Base-by-base conservation (phyloP, 805 yeast species). In the Grigorovia yakushimaensis region DNA sequence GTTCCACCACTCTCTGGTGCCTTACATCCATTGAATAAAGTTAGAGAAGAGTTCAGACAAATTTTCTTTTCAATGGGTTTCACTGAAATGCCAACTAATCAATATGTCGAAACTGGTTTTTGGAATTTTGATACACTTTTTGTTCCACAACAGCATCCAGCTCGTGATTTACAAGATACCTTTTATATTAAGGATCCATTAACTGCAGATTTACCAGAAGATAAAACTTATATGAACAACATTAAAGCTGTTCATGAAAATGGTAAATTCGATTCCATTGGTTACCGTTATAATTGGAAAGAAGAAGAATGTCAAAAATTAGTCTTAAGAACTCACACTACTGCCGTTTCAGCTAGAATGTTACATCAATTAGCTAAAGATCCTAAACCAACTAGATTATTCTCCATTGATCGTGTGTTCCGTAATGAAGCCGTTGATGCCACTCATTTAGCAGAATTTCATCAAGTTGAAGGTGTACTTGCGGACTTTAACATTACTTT, bases 381-480 rank as follows among this genome's bases (percentile, higher is more conserved):
- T 67, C 96, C 96, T 51, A 81, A 79, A 60, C 97, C 98, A 49
- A 77, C 84, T 8, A 81, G 98, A 71, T 76, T 88, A 64, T 93
- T 93, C 74, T 86, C 96, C 43, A 94, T 93, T 60, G 99, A 93
- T 69, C 81, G 97, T 65, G 99, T 93, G 51, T 93, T 93, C 86
- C 87, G 99, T 74, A 93, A 93, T 67, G 99, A 93, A 73, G 98
- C 99, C 24, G 99, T 93, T 45, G 99, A 93, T 67, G 98, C 98
- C 46, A 93, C 99, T 17, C 99, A 93, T 69, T 79, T 93, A 70
- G 98, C 98, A 38, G 99, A 93, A 73, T 93, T 93, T 77, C 98
- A 93, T 71, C 99, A 93, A 73, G 95, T 93, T 52, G 99, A 93
- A 73, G 99, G 99, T 73, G 98, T 93, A 47, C 76, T 93, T 62